Base-by-base conservation (phyloP, 75 land plant genomes). In the Picea glauca region DNA sequence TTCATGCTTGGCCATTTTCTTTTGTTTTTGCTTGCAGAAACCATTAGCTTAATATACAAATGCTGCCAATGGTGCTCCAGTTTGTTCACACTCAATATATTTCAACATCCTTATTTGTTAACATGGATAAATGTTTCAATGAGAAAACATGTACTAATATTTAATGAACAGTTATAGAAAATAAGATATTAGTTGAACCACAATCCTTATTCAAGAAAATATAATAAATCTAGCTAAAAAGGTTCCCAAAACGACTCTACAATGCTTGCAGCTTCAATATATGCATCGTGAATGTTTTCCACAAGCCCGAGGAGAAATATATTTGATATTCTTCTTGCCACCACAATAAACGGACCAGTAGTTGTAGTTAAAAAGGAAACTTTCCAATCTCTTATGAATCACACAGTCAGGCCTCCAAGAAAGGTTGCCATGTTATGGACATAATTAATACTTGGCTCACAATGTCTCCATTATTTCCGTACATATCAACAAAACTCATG, bases 391-490 rank as follows among this genome's bases (percentile, higher is more conserved):
- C 92, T 93, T 75, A 90, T 75, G 80, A 98, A 88, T 78, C 96
- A 98, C 84, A 98, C 85, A 32, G 87, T 84, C 62, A 98, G 90
- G 64, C 99, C 98, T 67, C 96, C 89, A 79, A 95, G 81, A 83
- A 91, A 98, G 15, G 99, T 98, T 40, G 99, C 99, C 99, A 98
- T 98, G 80, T 98, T 98, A 75, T 98, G 99, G 38, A 98, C 88
- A 79, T 98, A 98, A 77, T 98, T 94, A 26, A 26, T 26, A 26
- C 26, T 26, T 26, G 26, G 26, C 26, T 26, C 26, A 26, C 26
- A 26, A 26, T 26, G 26, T 26, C 26, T 26, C 26, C 26, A 26
- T 26, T 26, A 26, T 26, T 26, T 26, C 26, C 26, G 26, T 26
- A 26, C 26, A 26, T 26, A 26, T 26, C 26, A 26, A 26, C 26